phyloP scores from a whole-genome alignment of 2,329 filamentous ascomycete genomes.

The Acrocalymma vagum region DNA sequence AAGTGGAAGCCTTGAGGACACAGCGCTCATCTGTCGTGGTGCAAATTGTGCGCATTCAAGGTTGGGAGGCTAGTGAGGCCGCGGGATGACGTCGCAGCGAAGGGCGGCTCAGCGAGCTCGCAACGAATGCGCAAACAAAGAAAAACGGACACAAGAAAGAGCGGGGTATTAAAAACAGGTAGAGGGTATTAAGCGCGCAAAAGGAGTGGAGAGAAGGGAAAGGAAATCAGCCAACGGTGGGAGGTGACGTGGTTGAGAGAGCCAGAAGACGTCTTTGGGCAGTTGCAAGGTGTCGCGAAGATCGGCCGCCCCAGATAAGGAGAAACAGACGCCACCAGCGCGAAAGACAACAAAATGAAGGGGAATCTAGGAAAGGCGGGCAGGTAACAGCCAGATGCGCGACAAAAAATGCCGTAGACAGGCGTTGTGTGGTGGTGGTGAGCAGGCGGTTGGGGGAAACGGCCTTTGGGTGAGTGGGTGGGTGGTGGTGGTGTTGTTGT shows the following conservation, averaged over 20 bases:
- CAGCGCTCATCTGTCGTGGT: constrained; percentile 50
- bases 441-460: constrained; percentile 16
- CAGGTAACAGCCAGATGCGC: constrained; percentile 34
- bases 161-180: constrained; percentile 41
- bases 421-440: constrained; percentile 24
- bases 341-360: constrained; percentile 30
- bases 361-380: constrained; percentile 27
- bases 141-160: constrained; percentile 19
- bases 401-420: constrained; percentile 30
- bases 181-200: constrained; percentile 36
- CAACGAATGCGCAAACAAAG: constrained; percentile 23
- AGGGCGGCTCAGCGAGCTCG: constrained; percentile 10
- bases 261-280: constrained; percentile 8
- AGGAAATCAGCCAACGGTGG: constrained; percentile 37
- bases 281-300: constrained; percentile 38
- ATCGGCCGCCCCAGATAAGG: constrained; percentile 36
- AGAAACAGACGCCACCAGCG: constrained; percentile 23
- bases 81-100: constrained; percentile 43
- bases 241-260: constrained; percentile 39
- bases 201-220: constrained; percentile 46
- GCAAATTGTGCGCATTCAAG: constrained; percentile 40
- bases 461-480: constrained; percentile 4
- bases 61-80: constrained; percentile 32
- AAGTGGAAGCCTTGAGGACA: constrained; percentile 45
- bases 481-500: constrained; percentile 23